phyloP scores from a whole-genome alignment of 805 yeast species.

The Tetrapisispora fleetii region DNA sequence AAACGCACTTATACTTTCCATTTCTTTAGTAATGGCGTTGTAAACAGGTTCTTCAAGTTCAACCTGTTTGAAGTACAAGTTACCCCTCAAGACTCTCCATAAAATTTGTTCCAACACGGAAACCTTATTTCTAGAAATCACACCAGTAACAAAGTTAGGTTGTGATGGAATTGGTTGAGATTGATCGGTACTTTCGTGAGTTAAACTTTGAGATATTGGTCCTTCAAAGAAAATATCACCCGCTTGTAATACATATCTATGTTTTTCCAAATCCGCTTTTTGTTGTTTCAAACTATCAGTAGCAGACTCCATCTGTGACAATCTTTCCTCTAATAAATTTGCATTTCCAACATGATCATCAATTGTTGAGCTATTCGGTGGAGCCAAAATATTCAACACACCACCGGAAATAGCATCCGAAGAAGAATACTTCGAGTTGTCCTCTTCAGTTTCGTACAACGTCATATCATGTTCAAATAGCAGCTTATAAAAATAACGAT shows the following conservation, averaged over 20 bases:
- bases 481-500: slow-evolving; percentile 43
- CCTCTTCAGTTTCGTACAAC: slow-evolving; percentile 18
- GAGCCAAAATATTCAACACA: slow-evolving; percentile 25
- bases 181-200: slow-evolving; percentile 3
- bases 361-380: slow-evolving; percentile 46
- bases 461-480: slow-evolving; percentile 41
- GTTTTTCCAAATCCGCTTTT: slow-evolving; percentile 53
- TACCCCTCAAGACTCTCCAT: slow-evolving; percentile 71
- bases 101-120: slow-evolving; percentile 54
- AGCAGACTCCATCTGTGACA: slow-evolving; percentile 60
- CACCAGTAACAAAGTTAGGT: slow-evolving; percentile 51
- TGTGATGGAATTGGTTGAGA: neutral
- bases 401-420: neutral
- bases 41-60: slow-evolving; percentile 48
- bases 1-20: slow-evolving; percentile 48
- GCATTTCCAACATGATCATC: slow-evolving; percentile 63
- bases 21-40: slow-evolving; percentile 42
- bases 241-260: slow-evolving; percentile 42
- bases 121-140: slow-evolving; percentile 51
- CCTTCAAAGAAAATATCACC: slow-evolving; percentile 40
- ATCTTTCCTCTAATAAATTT: slow-evolving; percentile 60
- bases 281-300: slow-evolving; percentile 47
- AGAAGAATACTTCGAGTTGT: neutral
- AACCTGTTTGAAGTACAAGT: slow-evolving; percentile 49
- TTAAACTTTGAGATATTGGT: slow-evolving; percentile 6